These are phyloP conservation scores for Brassica juncea DNA, from an alignment of 345 rosid genomes.

Conservation along the genomic window DNA sequence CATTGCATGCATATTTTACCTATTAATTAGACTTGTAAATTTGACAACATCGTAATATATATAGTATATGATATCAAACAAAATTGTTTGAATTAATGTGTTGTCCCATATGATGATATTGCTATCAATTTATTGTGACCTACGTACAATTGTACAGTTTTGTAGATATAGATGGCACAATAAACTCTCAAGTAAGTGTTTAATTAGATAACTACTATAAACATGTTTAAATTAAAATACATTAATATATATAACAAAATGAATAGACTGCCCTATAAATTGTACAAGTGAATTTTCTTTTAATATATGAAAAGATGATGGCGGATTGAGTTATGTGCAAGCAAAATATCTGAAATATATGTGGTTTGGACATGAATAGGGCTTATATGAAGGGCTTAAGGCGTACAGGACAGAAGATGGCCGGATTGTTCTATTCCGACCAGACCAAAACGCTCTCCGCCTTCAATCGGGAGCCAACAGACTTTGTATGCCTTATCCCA, in stretches of 20 bases:
- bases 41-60: background rate
- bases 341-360: background rate
- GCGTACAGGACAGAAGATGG: conserved; percentile 63
- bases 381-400: conserved; percentile 60
- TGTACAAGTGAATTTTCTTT: background rate
- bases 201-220: background rate
- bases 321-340: background rate
- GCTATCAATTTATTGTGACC: background rate
- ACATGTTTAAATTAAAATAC: background rate
- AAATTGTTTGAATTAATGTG: background rate
- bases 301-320: background rate
- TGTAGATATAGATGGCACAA: background rate
- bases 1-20: background rate
- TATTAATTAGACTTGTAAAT: background rate
- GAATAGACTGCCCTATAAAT: background rate
- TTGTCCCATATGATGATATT: background rate
- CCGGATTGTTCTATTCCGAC: conserved; percentile 49
- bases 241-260: background rate
- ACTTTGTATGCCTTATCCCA: conserved; percentile 54
- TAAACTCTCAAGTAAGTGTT: background rate
- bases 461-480: conserved; percentile 54
- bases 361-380: conserved; percentile 37
- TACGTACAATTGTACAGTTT: background rate
- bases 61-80: background rate
- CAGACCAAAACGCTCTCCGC: conserved; percentile 48